Conservation (phyloP, 441 rosid species). For the Hura crepitans region DNA sequence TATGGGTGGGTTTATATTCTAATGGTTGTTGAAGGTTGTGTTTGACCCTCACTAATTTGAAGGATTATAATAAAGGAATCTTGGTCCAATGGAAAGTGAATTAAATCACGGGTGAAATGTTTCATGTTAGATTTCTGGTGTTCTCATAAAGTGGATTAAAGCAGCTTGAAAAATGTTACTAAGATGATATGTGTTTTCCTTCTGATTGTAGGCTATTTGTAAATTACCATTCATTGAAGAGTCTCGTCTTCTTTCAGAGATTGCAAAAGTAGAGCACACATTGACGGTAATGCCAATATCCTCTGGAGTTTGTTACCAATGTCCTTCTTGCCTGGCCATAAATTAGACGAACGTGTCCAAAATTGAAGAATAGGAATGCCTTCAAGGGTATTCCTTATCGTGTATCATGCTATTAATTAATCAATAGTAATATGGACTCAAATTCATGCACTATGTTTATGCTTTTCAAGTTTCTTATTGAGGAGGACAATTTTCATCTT, state of each 20-base stretch:
- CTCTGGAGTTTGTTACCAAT: background rate
- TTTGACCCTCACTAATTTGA: no score
- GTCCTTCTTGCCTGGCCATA: background rate
- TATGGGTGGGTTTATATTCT: no score
- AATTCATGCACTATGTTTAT: background rate
- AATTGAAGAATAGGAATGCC: background rate
- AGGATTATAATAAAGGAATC: no score
- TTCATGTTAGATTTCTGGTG: background rate
- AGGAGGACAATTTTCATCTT: background rate
- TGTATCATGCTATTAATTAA: background rate
- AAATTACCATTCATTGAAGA: conserved; percentile 36
- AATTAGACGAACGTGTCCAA: background rate
- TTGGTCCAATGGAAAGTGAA: background rate
- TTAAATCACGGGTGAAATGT: background rate
- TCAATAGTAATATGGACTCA: background rate
- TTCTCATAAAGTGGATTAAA: background rate
- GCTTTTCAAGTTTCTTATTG: background rate
- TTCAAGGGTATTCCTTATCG: background rate
- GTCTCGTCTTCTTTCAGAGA: conserved; percentile 32
- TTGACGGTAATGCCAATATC: conserved; percentile 25
- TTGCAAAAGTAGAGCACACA: conserved; percentile 31
- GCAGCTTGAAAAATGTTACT: background rate
- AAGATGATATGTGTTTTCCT: background rate
- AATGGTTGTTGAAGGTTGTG: no score
- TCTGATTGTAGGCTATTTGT: conserved; percentile 24